Conservation (phyloP, 2,329 filamentous ascomycete species). For the Xylariaceae sp. region DNA sequence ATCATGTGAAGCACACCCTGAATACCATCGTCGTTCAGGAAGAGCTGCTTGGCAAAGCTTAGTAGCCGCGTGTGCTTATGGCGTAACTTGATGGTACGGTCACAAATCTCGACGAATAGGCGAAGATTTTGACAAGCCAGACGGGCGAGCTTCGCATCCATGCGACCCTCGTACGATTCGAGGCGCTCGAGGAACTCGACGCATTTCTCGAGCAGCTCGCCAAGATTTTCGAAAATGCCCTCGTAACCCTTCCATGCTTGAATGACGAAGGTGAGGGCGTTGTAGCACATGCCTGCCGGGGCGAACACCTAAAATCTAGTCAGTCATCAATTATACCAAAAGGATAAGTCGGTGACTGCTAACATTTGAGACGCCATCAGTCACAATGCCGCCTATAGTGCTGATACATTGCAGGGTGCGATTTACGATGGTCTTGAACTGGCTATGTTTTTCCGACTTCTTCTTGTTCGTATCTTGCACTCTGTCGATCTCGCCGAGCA, state of each 20-base stretch:
- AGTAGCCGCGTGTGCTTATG: constrained; percentile 25
- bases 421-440: constrained; percentile 23
- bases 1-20: constrained; percentile 28
- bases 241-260: constrained; percentile 31
- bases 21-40: constrained; percentile 31
- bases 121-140: constrained; percentile 31
- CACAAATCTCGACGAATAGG: constrained; percentile 32
- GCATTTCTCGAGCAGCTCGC: constrained; percentile 28
- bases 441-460: constrained; percentile 24
- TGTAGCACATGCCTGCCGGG: constrained; percentile 30
- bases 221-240: constrained; percentile 30
- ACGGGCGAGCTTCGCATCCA: constrained; percentile 28
- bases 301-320: constrained; percentile 26
- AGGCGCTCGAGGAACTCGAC: constrained; percentile 30
- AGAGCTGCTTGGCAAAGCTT: constrained; percentile 29
- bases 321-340: not conserved
- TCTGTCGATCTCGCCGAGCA: constrained; percentile 25
- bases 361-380: constrained; percentile 23
- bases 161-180: constrained; percentile 27
- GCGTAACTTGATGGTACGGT: constrained; percentile 25
- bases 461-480: constrained; percentile 23
- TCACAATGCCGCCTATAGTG: constrained; percentile 30
- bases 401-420: constrained; percentile 30
- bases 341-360: not conserved
- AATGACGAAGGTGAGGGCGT: constrained; percentile 33